Percentiles rank a stretch among this genome's conserved stretches.
Conservation (phyloP, 441 rosid genomes). For the Gossypium aridum region DNA sequence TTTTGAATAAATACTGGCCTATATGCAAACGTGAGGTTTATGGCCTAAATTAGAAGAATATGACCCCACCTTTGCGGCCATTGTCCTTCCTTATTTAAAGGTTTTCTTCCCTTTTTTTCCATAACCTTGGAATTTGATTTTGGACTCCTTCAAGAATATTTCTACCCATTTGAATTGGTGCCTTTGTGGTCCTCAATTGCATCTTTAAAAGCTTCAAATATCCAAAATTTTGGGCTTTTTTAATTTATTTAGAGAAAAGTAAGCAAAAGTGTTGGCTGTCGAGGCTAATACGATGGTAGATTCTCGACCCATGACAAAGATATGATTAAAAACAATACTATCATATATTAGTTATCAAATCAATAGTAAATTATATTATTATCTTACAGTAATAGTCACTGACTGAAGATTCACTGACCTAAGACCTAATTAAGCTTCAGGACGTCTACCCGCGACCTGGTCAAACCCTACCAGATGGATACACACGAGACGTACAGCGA, state of each 20-base stretch:
- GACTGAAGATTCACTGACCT: too few relatives aligned
- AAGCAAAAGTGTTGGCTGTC: background rate
- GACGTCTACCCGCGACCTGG: rapidly evolving
- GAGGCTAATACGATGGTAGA: background rate
- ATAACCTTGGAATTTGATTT: background rate
- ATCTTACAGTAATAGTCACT: too few relatives aligned
- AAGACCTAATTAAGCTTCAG: too few relatives aligned
- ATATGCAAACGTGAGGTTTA: background rate
- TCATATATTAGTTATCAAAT: too few relatives aligned
- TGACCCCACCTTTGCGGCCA: background rate
- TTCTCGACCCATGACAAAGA: too few relatives aligned
- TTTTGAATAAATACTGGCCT: too few relatives aligned
- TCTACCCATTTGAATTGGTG: slow-evolving; percentile 15
- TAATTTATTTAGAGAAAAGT: background rate
- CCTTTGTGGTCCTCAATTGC: slow-evolving; percentile 18
- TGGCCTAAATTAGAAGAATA: background rate
- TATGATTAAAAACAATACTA: too few relatives aligned
- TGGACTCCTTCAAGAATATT: slow-evolving; percentile 3
- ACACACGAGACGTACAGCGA: too few relatives aligned
- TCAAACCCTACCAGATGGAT: too few relatives aligned
- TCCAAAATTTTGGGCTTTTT: background rate
- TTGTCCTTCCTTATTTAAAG: background rate
- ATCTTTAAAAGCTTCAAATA: background rate
- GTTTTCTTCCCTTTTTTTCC: background rate
- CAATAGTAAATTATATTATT: too few relatives aligned